A percentile compares a stretch with the other conserved stretches of the same genome.
phyloP scores from a whole-genome alignment of 2,329 filamentous ascomycete genomes.

The Emericellopsis cladophorae region DNA sequence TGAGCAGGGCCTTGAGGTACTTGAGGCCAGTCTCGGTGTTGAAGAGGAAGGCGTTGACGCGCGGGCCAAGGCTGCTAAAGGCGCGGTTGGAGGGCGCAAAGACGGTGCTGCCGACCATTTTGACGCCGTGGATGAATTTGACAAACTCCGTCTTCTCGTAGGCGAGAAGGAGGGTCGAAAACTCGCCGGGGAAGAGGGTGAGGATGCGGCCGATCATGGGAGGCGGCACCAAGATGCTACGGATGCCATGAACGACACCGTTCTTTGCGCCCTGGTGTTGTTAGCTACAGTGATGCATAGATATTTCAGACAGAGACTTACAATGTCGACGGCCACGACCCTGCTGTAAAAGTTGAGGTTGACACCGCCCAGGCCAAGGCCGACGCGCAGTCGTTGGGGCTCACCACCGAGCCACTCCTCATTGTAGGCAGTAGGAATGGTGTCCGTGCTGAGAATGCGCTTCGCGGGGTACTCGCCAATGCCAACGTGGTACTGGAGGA shows the following conservation, averaged over 20 bases:
- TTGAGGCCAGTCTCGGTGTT: constrained; percentile 56
- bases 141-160: constrained; percentile 63
- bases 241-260: constrained; percentile 68
- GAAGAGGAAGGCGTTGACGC: constrained; percentile 77
- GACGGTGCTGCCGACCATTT: constrained; percentile 53
- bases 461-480: constrained; percentile 53
- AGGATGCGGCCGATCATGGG: constrained; percentile 40
- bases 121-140: constrained; percentile 41
- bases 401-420: constrained; percentile 47
- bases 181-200: constrained; percentile 58
- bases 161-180: constrained; percentile 68
- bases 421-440: constrained; percentile 56
- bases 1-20: constrained; percentile 64
- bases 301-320: constrained; percentile 21
- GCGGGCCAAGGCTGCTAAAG: constrained; percentile 62
- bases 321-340: constrained; percentile 58
- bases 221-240: constrained; percentile 66
- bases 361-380: constrained; percentile 48
- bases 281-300: not conserved
- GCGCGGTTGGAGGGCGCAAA: constrained; percentile 75
- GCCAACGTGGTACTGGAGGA: constrained; percentile 66
- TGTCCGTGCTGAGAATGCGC: constrained; percentile 56
- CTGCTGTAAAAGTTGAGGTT: constrained; percentile 67
- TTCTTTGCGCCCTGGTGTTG: constrained; percentile 52
- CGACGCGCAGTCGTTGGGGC: constrained; percentile 61